Conservation (phyloP, 2,329 filamentous ascomycete species). For the Phyllosticta citribraziliensis region DNA sequence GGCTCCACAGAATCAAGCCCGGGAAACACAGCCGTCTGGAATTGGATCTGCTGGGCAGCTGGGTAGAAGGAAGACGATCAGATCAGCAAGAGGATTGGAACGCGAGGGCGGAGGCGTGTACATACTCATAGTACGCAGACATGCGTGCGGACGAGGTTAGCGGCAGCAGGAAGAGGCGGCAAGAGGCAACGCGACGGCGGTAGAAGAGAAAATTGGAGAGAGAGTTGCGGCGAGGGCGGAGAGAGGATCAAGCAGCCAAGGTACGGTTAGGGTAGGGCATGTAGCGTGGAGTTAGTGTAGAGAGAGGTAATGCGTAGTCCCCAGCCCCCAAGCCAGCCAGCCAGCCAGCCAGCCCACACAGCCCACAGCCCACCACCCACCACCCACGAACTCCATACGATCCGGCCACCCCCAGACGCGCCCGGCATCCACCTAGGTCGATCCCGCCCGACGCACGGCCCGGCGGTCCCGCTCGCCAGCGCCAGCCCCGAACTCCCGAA, state of each 20-base stretch:
- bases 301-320: too few relatives aligned
- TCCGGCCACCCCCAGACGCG: neutral
- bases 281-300: neutral
- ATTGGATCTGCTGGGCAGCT: constrained; percentile 9
- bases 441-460: too few relatives aligned
- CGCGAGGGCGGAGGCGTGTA: constrained; percentile 10
- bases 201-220: neutral
- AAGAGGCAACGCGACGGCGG: neutral
- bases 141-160: neutral
- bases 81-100: neutral
- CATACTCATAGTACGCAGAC: constrained; percentile 27
- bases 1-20: neutral
- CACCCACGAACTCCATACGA: too few relatives aligned
- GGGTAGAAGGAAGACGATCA: neutral
- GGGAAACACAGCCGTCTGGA: constrained; percentile 10
- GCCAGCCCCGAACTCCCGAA: too few relatives aligned
- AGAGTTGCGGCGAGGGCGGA: neutral
- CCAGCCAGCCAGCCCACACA: too few relatives aligned
- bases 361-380: too few relatives aligned
- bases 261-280: too few relatives aligned
- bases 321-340: too few relatives aligned
- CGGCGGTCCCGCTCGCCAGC: too few relatives aligned
- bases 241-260: neutral
- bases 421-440: too few relatives aligned
- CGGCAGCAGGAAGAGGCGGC: neutral